phyloP scores from a whole-genome alignment of 2,329 filamentous ascomycete species.

The Sporothrix inflata region DNA sequence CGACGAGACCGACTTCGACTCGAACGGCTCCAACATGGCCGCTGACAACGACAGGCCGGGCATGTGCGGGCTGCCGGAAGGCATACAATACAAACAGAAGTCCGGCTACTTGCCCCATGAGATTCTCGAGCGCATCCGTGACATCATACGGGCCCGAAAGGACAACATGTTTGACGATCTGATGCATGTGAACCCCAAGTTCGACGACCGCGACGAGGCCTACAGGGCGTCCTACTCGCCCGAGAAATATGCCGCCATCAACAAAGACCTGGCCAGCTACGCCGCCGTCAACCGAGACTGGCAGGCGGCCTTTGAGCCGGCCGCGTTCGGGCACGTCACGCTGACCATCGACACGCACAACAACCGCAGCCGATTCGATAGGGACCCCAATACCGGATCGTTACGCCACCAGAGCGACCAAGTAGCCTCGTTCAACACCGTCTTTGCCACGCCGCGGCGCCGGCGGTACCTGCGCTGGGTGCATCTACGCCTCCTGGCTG shows the following conservation, averaged over 20 bases:
- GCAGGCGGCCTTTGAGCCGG: neutral
- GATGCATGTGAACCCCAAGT: neutral
- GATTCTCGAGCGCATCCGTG: neutral
- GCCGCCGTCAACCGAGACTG: neutral
- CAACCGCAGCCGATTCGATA: neutral
- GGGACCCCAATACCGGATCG: neutral
- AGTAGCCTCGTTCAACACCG: neutral
- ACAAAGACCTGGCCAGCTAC: constrained; percentile 5
- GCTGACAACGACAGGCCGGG: neutral
- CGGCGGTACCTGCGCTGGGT: neutral
- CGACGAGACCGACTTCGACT: neutral
- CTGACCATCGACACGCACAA: neutral
- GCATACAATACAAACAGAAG: too few relatives aligned
- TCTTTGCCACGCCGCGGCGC: neutral
- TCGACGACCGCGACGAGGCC: neutral
- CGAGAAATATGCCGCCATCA: neutral
- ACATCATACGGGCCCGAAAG: neutral
- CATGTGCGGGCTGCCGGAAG: too few relatives aligned
- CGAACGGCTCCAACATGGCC: neutral
- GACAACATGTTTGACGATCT: neutral
- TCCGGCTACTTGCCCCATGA: neutral
- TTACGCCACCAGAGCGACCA: neutral
- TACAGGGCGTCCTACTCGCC: neutral
- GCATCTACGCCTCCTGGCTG: neutral
- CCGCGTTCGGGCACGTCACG: neutral